These are phyloP conservation scores for Wallacemonas collosoma DNA, from an alignment of 208 protist genomes.

Conservation along the genomic window DNA sequence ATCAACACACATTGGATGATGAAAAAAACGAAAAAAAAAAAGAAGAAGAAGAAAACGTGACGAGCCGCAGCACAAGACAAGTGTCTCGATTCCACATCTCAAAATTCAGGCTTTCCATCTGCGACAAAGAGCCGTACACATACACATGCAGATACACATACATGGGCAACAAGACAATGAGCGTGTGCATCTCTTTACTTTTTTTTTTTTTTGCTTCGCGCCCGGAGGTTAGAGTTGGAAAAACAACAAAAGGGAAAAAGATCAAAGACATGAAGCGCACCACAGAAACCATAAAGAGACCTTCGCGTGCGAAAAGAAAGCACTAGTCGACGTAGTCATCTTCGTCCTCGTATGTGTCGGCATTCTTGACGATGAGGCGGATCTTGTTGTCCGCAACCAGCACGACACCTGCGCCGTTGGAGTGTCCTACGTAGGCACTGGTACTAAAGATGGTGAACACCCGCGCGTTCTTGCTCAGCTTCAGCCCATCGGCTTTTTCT, in stretches of 20 bases:
- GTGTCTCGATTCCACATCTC: too few relatives aligned
- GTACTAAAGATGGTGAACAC: conserved; percentile 95
- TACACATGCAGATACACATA: too few relatives aligned
- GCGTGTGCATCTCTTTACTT: too few relatives aligned
- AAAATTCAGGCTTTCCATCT: too few relatives aligned
- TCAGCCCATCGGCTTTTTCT: conserved; percentile 91
- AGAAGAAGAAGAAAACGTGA: conserved; percentile 8
- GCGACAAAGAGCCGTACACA: too few relatives aligned
- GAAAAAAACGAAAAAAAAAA: conserved; percentile 17
- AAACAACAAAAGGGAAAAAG: background rate
- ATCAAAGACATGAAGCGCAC: background rate
- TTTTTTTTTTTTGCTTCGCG: too few relatives aligned
- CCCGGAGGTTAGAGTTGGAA: background rate
- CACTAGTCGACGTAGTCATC: conserved; percentile 27
- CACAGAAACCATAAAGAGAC: background rate
- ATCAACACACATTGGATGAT: background rate
- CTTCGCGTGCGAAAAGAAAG: background rate
- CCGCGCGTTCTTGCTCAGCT: conserved; percentile 88
- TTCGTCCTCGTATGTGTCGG: conserved; percentile 66
- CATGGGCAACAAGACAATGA: too few relatives aligned
- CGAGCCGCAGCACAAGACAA: background rate
- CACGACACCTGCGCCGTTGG: conserved; percentile 91
- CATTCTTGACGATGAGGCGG: conserved; percentile 90
- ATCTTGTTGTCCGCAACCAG: conserved; percentile 89
- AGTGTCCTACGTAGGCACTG: conserved; percentile 91